phyloP scores from a whole-genome alignment of 352 stramenopile genomes.

The Lagenidium giganteum region DNA sequence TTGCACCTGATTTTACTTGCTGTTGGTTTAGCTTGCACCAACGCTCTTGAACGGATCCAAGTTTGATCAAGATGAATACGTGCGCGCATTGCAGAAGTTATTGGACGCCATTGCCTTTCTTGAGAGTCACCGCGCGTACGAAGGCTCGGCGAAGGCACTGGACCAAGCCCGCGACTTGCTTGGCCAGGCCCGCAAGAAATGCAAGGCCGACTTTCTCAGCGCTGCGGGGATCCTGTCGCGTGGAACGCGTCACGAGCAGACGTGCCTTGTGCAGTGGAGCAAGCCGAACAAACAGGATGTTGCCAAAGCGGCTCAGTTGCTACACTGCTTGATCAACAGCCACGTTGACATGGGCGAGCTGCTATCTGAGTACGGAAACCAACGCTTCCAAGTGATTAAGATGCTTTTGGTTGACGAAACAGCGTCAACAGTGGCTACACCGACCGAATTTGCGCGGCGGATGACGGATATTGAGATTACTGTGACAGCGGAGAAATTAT shows the following conservation, averaged over 20 bases:
- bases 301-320: conserved; percentile 45
- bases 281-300: conserved; percentile 49
- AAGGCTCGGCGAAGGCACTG: conserved; percentile 66
- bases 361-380: conserved; percentile 57
- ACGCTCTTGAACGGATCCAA: conserved; percentile 63
- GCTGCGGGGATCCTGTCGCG: conserved; percentile 55
- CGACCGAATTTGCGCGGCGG: conserved; percentile 25
- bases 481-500: conserved; percentile 50
- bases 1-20: no score
- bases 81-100: conserved; percentile 58
- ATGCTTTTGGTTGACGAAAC: conserved; percentile 42
- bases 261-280: conserved; percentile 24
- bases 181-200: conserved; percentile 50
- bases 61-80: conserved; percentile 68
- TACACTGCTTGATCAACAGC: conserved; percentile 56
- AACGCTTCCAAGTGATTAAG: conserved; percentile 58
- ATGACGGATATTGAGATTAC: conserved; percentile 48
- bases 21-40: conserved; percentile 40
- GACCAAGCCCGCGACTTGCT: conserved; percentile 65
- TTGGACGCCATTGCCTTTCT: conserved; percentile 66
- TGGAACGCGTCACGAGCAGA: conserved; percentile 27
- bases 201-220: conserved; percentile 64
- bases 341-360: conserved; percentile 44
- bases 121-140: conserved; percentile 61
- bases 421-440: no score